Conservation (phyloP, 495 filamentous ascomycete species). For the Tuber calosporum region DNA sequence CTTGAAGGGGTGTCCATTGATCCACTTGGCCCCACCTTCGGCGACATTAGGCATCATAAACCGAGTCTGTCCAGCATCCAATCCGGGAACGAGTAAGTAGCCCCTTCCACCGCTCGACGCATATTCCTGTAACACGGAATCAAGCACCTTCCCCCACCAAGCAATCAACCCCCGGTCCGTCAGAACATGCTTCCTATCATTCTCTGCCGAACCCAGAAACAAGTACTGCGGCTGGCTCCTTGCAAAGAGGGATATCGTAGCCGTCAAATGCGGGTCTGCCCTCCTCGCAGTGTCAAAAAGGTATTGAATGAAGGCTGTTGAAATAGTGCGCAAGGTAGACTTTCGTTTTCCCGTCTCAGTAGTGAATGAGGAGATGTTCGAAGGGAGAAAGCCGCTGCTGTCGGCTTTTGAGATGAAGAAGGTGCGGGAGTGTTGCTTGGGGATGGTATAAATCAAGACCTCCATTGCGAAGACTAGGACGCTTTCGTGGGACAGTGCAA, state of each 20-base stretch:
- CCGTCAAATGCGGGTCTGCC: slow-evolving; percentile 58
- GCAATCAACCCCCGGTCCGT: slow-evolving; percentile 81
- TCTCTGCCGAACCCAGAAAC: slow-evolving; percentile 84
- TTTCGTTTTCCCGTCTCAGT: slow-evolving; percentile 14
- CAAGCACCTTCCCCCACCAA: slow-evolving; percentile 89
- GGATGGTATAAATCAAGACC: slow-evolving; percentile 60
- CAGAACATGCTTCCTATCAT: slow-evolving; percentile 80
- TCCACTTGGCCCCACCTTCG: slow-evolving; percentile 46
- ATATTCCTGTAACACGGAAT: slow-evolving; percentile 58
- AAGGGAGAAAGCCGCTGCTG: slow-evolving; percentile 76
- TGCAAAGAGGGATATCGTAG: slow-evolving; percentile 75
- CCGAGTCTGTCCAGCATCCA: slow-evolving; percentile 66
- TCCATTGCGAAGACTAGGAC: slow-evolving; percentile 60
- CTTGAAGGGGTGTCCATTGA: slow-evolving; percentile 51
- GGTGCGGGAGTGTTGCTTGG: slow-evolving; percentile 56
- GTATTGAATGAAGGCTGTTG: slow-evolving; percentile 66
- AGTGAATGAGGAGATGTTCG: slow-evolving; percentile 29
- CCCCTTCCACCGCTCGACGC: slow-evolving; percentile 50
- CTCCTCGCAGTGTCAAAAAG: slow-evolving; percentile 61
- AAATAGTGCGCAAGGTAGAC: slow-evolving; percentile 66
- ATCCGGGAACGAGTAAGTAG: slow-evolving; percentile 80
- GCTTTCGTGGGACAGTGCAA: slow-evolving; percentile 59
- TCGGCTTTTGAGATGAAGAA: slow-evolving; percentile 97
- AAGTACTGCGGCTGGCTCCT: slow-evolving; percentile 89
- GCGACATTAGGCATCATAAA: slow-evolving; percentile 54